Evolutionary conservation across 352 stramenopile genomes (phyloP), one percentile per base, ranked within the genome.

Genomic region (Phytophthora ramorum): DNA sequence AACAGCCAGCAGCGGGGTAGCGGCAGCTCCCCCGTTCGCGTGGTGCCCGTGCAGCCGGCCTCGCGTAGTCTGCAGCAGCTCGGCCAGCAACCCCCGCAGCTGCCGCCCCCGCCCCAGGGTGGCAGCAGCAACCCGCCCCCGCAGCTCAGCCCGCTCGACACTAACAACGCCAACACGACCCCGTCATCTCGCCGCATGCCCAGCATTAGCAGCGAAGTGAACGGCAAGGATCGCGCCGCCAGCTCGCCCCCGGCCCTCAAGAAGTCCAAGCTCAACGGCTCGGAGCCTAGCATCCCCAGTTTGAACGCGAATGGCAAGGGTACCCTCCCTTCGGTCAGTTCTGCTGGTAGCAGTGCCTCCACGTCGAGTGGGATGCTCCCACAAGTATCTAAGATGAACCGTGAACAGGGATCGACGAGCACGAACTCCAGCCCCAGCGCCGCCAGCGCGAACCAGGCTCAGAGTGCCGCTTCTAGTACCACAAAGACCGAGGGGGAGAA

Each of bases 221-320:
- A 89, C 35, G 81, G 81, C 46, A 92, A 92, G 55, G 71, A 76
- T 13, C 69, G 78, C 34, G 69, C 80, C 0, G 73, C 70, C 4
- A 73, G 65, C 26, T 86, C 81, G 19, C 89, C 81, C 14, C 86
- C 87, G 0, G 87, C 87, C 3, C 65, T 85, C 19, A 95, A 95
- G 73, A 95, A 95, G 64, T 76, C 80, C 9, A 95, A 95, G 66
- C 73, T 81, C 4, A 90, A 83, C 49, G 79, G 78, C 9, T 65
- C 63, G 0, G 78, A 89, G 16, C 57, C 66, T 17, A 82, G 69
- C 49, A 91, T 92, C 38, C 81, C 84, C 7, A 92, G 81, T 30
- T 52, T 92, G 2, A 78, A 73, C 28, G 81, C 79, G 6, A 95
- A 93, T 63, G 84, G 83, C 19, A 93, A 92, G 60, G 69, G 66